phyloP scores from a whole-genome alignment of 2,329 filamentous ascomycete genomes.

The Exophiala oligosperma region DNA sequence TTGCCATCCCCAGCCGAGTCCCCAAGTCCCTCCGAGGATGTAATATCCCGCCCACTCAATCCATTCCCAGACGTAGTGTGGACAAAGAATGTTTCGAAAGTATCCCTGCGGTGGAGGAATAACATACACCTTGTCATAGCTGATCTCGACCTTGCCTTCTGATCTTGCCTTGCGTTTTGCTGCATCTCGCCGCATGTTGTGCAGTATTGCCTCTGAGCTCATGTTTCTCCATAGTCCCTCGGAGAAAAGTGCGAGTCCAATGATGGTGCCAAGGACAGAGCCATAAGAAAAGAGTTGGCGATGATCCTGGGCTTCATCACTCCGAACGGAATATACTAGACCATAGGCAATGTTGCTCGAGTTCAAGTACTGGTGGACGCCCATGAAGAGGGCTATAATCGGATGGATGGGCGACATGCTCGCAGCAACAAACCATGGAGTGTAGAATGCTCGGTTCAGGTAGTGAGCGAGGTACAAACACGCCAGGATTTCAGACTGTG shows the following conservation, averaged over 20 bases:
- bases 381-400: constrained; percentile 63
- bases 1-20: constrained; percentile 55
- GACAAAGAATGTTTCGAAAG: constrained; percentile 80
- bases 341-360: constrained; percentile 75
- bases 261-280: constrained; percentile 26
- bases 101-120: constrained; percentile 73
- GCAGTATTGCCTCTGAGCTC: constrained; percentile 84
- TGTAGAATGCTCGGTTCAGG: constrained; percentile 80
- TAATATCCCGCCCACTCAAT: constrained; percentile 91
- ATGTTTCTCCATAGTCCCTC: constrained; percentile 78
- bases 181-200: constrained; percentile 77
- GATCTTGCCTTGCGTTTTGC: constrained; percentile 35
- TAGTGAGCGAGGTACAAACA: constrained; percentile 74
- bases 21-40: constrained; percentile 52
- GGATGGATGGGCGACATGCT: constrained; percentile 89
- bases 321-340: constrained; percentile 53
- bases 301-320: constrained; percentile 47
- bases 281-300: constrained; percentile 33
- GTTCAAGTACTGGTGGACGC: constrained; percentile 78
- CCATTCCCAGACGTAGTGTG: constrained; percentile 97
- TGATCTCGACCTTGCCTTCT: constrained; percentile 40
- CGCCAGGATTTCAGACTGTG: constrained; percentile 38
- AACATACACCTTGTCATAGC: constrained; percentile 79
- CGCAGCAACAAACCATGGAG: constrained; percentile 75
- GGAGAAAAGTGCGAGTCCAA: constrained; percentile 74